Percentiles rank a stretch among this genome's conserved stretches.
Evolutionary conservation across 2,329 filamentous ascomycete genomes (phyloP).

Genomic region (Phaeosphaeria sp.): DNA sequence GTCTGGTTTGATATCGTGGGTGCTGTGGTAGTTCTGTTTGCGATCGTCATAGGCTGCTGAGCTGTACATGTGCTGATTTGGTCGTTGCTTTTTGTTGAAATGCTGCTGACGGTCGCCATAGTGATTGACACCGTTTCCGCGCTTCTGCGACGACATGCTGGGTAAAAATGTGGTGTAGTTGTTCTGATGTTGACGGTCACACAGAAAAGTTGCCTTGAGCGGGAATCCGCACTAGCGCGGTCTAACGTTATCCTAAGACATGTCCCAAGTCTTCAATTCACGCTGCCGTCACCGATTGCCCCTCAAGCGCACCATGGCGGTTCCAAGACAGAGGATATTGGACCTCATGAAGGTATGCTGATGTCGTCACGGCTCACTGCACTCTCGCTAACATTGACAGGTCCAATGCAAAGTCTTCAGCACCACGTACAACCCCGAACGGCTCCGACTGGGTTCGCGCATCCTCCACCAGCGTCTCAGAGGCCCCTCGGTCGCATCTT

Average conservation of each 20-base stretch:
- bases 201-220: neutral
- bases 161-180: neutral
- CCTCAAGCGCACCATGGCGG: conserved; percentile 52
- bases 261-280: neutral
- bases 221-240: conserved; percentile 16
- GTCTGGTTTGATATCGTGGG: neutral
- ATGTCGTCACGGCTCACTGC: neutral
- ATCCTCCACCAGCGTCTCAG: conserved; percentile 85
- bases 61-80: conserved; percentile 9
- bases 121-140: conserved; percentile 27
- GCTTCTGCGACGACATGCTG: conserved; percentile 31
- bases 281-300: neutral
- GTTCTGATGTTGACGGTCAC: neutral
- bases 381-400: conserved; percentile 55
- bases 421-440: conserved; percentile 86
- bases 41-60: conserved; percentile 2
- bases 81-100: conserved; percentile 19
- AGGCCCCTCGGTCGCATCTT: conserved; percentile 82
- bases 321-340: conserved; percentile 60
- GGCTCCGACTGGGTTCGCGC: conserved; percentile 86
- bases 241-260: no score
- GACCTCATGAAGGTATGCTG: conserved; percentile 78
- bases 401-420: conserved; percentile 91
- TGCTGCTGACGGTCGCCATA: conserved; percentile 22
- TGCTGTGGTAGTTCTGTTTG: conserved; percentile 2